Conservation (phyloP, 495 filamentous ascomycete species). For the Viridothelium virens region DNA sequence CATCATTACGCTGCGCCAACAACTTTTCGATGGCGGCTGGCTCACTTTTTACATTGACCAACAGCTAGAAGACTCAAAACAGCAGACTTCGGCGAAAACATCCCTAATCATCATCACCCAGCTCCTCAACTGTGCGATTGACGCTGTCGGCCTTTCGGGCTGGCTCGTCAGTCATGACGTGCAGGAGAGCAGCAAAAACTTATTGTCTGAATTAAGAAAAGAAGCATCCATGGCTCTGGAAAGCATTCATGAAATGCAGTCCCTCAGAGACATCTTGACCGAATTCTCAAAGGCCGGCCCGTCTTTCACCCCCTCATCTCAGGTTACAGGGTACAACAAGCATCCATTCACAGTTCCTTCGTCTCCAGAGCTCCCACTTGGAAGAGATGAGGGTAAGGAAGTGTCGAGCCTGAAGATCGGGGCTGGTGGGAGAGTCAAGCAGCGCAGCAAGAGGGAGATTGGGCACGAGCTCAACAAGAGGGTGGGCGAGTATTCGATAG, state of each 20-base stretch:
- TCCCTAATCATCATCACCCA: constrained; percentile 47
- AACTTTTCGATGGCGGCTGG: constrained; percentile 60
- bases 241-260: constrained; percentile 7
- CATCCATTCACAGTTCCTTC: not conserved
- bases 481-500: not conserved
- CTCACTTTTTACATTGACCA: constrained; percentile 52
- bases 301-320: not conserved
- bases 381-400: not conserved
- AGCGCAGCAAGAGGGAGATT: not conserved
- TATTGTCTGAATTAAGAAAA: not conserved
- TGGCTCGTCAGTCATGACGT: constrained; percentile 54
- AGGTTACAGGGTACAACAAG: not conserved
- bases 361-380: constrained; percentile 1
- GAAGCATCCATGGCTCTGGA: constrained; percentile 2
- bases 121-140: constrained; percentile 66
- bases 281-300: not conserved
- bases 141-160: constrained; percentile 73
- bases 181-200: not conserved
- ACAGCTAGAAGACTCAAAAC: not conserved
- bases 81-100: constrained; percentile 43
- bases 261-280: not conserved
- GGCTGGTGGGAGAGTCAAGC: not conserved
- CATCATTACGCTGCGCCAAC: constrained; percentile 62
- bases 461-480: not conserved
- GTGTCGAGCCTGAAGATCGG: not conserved